These are phyloP conservation scores for Anastatica hierochuntica DNA, from an alignment of 345 rosid species.

Conservation along the genomic window DNA sequence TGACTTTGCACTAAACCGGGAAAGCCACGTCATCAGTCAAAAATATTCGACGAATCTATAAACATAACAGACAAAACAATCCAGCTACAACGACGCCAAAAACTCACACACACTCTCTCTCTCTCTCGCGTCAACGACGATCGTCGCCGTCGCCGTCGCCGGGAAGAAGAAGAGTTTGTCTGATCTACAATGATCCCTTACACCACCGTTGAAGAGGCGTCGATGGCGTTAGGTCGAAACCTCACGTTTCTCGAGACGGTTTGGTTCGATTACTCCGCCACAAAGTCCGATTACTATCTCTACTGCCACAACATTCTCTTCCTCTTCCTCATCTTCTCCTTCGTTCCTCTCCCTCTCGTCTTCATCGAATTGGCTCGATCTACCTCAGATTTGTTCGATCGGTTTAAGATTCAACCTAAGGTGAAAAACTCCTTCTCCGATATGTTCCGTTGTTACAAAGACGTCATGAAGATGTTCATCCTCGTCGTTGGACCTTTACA, in stretches of 20 bases:
- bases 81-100: conserved; percentile 1
- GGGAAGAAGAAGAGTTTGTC: background rate
- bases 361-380: conserved; percentile 36
- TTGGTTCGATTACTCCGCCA: conserved; percentile 68
- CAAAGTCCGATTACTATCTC: conserved; percentile 66
- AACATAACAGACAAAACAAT: conserved; percentile 9
- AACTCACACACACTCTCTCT: background rate
- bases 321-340: conserved; percentile 49
- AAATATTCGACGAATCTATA: background rate
- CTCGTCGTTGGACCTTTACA: conserved; percentile 63
- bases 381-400: conserved; percentile 26
- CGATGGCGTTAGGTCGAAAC: conserved; percentile 52
- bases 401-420: conserved; percentile 80
- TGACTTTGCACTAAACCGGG: conserved; percentile 6
- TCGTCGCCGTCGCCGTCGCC: background rate
- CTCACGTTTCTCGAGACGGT: conserved; percentile 51
- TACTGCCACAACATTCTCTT: conserved; percentile 60
- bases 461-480: conserved; percentile 50
- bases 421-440: conserved; percentile 39
- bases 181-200: conserved; percentile 52
- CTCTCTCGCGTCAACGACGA: background rate
- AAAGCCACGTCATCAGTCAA: conserved; percentile 9
- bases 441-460: conserved; percentile 51
- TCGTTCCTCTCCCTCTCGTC: conserved; percentile 56
- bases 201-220: conserved; percentile 46